phyloP scores from a whole-genome alignment of 2,329 filamentous ascomycete genomes.

The Curvularia hawaiiensis region DNA sequence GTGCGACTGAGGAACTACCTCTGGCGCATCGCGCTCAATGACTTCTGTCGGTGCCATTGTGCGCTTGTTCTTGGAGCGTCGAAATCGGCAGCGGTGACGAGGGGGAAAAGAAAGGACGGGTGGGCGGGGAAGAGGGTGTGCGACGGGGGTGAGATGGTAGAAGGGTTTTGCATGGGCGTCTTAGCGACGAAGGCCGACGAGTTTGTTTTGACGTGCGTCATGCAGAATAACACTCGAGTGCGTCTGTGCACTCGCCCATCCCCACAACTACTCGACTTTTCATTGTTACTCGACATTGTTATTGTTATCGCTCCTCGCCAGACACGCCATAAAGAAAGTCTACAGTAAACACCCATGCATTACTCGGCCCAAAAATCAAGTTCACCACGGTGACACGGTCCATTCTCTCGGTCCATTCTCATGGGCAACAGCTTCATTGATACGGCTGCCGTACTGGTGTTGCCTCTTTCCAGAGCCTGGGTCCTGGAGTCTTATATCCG shows the following conservation, averaged over 20 bases:
- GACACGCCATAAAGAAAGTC: neutral
- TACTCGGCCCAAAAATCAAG: neutral
- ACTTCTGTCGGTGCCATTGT: constrained; percentile 34
- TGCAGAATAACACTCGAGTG: neutral
- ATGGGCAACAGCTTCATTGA: neutral
- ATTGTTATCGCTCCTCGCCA: neutral
- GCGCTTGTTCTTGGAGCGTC: constrained; percentile 7
- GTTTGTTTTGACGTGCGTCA: constrained; percentile 9
- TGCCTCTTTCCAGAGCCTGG: constrained; percentile 31
- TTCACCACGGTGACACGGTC: neutral
- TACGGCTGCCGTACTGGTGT: constrained; percentile 10
- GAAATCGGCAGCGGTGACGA: neutral
- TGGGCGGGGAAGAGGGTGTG: neutral
- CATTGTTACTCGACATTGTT: too few species aligned
- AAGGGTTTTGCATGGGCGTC: neutral
- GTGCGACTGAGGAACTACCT: constrained; percentile 31
- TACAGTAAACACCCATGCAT: neutral
- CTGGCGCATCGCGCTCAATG: constrained; percentile 36
- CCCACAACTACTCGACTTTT: neutral
- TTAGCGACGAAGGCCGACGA: neutral
- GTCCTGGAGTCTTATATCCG: constrained; percentile 50
- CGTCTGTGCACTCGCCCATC: neutral
- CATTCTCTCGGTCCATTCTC: neutral
- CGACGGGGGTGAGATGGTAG: constrained; percentile 6
- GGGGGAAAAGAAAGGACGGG: neutral